Percentiles rank a stretch among this genome's conserved stretches.
These are phyloP conservation scores for Athelia sp. DNA, from an alignment of 1,284 basidiomycete genomes.

Conservation along the genomic window DNA sequence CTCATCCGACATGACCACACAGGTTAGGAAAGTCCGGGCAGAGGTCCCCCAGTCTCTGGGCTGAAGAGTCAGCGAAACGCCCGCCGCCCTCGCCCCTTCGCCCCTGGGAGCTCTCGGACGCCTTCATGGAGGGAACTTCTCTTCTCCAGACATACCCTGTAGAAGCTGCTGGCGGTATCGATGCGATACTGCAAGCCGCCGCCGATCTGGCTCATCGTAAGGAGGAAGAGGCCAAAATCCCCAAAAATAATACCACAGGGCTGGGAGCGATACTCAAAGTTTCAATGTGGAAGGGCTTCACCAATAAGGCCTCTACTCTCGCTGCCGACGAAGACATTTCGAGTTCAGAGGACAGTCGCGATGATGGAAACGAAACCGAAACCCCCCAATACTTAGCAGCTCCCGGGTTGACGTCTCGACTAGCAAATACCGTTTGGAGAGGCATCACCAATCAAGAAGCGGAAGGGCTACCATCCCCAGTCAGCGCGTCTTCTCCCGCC, in stretches of 20 bases:
- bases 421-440: constrained; percentile 62
- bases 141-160: constrained; percentile 63
- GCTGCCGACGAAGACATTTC: constrained; percentile 28
- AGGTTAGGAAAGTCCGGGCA: constrained; percentile 51
- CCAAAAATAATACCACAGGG: constrained; percentile 29
- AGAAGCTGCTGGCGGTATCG: constrained; percentile 60
- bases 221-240: constrained; percentile 29
- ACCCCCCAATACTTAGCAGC: constrained; percentile 21
- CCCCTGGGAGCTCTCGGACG: constrained; percentile 54
- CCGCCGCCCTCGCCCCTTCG: constrained; percentile 40
- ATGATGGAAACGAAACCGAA: constrained; percentile 42
- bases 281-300: constrained; percentile 67
- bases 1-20: constrained; percentile 1
- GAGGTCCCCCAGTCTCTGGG: constrained; percentile 50
- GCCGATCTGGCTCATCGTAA: constrained; percentile 52
- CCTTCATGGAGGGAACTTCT: constrained; percentile 60
- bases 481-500: constrained; percentile 27
- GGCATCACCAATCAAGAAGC: constrained; percentile 72
- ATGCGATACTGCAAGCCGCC: constrained; percentile 63
- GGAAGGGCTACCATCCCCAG: constrained; percentile 49
- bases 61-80: constrained; percentile 33
- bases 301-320: constrained; percentile 39
- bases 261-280: constrained; percentile 52
- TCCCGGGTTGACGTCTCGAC: constrained; percentile 43
- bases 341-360: constrained; percentile 25